phyloP scores from a whole-genome alignment of 2,329 filamentous ascomycete species.

The Aureobasidium subglaciale region DNA sequence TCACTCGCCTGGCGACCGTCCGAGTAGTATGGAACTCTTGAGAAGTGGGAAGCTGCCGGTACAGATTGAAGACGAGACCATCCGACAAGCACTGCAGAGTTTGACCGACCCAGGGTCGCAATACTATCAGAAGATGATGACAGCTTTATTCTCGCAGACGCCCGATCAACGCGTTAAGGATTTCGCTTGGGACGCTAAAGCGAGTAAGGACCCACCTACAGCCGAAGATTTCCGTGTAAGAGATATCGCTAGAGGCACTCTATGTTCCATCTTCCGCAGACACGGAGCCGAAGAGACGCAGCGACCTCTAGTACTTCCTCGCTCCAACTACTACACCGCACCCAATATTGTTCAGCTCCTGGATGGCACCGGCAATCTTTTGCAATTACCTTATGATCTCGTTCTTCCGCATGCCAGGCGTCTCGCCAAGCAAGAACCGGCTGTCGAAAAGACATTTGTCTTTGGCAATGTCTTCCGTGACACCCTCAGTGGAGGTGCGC shows the following conservation, averaged over 20 bases:
- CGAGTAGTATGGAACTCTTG: conserved; percentile 73
- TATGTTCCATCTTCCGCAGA: conserved; percentile 73
- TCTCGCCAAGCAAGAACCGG: conserved; percentile 62
- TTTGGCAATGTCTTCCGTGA: conserved; percentile 87
- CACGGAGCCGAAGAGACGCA: conserved; percentile 82
- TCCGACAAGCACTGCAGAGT: conserved; percentile 72
- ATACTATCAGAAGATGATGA: conserved; percentile 83
- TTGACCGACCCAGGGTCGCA: conserved; percentile 76
- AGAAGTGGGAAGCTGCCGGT: conserved; percentile 81
- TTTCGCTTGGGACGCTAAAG: conserved; percentile 42
- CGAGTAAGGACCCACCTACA: conserved; percentile 8
- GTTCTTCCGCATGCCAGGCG: conserved; percentile 82
- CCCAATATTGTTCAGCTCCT: conserved; percentile 70
- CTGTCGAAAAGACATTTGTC: conserved; percentile 69
- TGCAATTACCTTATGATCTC: conserved; percentile 91
- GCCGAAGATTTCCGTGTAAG: conserved; percentile 24
- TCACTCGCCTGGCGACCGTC: conserved; percentile 74
- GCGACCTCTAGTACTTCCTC: conserved; percentile 70
- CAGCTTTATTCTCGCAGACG: conserved; percentile 67
- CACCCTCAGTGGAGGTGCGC: conserved; percentile 69
- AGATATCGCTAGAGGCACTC: conserved; percentile 59
- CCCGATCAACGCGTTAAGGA: conserved; percentile 74
- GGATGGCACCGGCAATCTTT: conserved; percentile 74
- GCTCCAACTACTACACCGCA: conserved; percentile 66
- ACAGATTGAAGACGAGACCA: conserved; percentile 87